These are phyloP conservation scores for Oryza officinalis DNA, from an alignment of 176 grass and related monocot species.

Conservation along the genomic window DNA sequence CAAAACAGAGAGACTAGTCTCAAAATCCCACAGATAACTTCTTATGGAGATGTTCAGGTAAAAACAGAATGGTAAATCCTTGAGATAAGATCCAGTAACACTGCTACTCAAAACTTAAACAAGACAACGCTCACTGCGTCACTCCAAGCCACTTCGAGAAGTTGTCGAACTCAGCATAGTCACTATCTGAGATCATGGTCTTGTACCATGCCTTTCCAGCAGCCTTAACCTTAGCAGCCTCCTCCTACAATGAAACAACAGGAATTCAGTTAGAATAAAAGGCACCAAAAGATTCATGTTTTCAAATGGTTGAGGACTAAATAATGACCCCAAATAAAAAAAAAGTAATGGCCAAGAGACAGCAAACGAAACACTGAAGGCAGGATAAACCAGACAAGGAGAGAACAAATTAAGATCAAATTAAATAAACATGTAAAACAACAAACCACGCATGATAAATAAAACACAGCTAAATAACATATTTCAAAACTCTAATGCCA, in stretches of 20 bases:
- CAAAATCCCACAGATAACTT: slow-evolving; percentile 24
- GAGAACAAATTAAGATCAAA: neutral
- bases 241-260: slow-evolving; percentile 29
- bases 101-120: slow-evolving; percentile 47
- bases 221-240: slow-evolving; percentile 52
- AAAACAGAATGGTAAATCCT: slow-evolving; percentile 21
- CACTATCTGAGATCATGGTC: slow-evolving; percentile 79
- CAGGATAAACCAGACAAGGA: neutral
- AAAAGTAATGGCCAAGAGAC: too few species aligned
- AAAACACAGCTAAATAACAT: neutral
- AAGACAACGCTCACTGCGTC: slow-evolving; percentile 45
- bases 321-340: neutral
- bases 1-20: too few species aligned
- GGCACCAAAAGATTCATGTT: neutral
- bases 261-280: neutral
- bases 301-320: neutral
- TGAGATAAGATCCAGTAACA: neutral
- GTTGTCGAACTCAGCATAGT: slow-evolving; percentile 76
- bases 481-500: too few species aligned
- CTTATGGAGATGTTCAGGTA: slow-evolving; percentile 15
- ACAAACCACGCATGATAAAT: neutral
- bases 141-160: slow-evolving; percentile 90
- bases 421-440: neutral
- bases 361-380: too few species aligned
- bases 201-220: slow-evolving; percentile 82